Evolutionary conservation across 306 rosid species (phyloP).

Genomic region (Ceratonia siliqua): DNA sequence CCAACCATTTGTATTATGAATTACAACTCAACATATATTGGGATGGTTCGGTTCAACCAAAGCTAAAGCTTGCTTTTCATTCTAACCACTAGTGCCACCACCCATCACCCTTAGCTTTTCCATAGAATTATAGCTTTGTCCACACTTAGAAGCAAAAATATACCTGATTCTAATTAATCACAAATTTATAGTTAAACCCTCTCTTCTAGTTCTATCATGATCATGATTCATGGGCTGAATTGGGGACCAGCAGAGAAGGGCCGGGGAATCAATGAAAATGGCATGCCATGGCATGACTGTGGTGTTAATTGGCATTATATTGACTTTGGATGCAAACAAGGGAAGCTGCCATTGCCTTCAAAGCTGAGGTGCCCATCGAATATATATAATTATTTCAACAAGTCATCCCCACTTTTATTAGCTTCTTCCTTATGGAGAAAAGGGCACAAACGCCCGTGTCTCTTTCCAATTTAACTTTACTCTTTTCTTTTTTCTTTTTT

Average conservation of each 20-base stretch:
- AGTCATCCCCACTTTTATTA: conserved; percentile 27
- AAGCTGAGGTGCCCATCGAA: conserved; percentile 59
- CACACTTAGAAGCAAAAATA: conserved; percentile 40
- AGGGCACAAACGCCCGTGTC: conserved; percentile 23
- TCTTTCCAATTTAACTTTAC: conserved; percentile 34
- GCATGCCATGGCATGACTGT: conserved; percentile 37
- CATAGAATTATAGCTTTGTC: conserved; percentile 39
- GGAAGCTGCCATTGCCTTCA: conserved; percentile 50
- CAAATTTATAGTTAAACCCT: conserved; percentile 25
- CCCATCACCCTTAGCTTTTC: conserved; percentile 30
- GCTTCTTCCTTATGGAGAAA: conserved; percentile 28
- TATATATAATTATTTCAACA: conserved; percentile 41
- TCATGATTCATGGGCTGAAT: conserved; percentile 17
- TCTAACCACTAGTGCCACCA: conserved; percentile 40
- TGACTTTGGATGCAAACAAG: conserved; percentile 54
- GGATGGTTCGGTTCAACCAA: conserved; percentile 22
- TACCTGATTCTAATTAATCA: conserved; percentile 33
- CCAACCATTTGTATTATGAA: conserved; percentile 40
- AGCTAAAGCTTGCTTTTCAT: conserved; percentile 41
- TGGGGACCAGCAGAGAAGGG: conserved; percentile 57
- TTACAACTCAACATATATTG: neutral
- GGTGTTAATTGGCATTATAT: conserved; percentile 48
- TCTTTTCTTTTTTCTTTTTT: conserved; percentile 30
- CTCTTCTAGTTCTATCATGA: conserved; percentile 36
- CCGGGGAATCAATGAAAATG: conserved; percentile 43